Percentiles rank a stretch among this genome's conserved stretches.
Conservation (phyloP, 148 eudicot genomes). For the Rhododendron kiyosumense region DNA sequence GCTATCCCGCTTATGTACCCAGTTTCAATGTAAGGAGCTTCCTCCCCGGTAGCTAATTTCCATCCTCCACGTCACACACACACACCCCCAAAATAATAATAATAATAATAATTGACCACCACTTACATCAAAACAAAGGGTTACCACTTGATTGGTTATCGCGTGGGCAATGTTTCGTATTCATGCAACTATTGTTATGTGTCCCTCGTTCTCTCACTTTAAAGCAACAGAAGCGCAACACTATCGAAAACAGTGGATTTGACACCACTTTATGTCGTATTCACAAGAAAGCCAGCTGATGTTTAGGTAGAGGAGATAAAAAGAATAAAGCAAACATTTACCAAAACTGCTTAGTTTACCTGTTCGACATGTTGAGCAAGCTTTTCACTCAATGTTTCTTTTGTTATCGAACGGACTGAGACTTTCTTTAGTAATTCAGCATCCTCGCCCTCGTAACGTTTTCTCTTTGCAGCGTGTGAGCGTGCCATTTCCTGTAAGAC, state of each 20-base stretch:
- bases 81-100: not conserved
- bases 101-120: not conserved
- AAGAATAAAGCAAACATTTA: not conserved
- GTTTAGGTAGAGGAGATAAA: not conserved
- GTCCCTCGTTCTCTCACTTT: not conserved
- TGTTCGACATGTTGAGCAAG: conserved; percentile 96
- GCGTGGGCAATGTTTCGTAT: not conserved
- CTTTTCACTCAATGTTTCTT: conserved; percentile 59
- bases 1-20: not conserved
- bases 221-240: not conserved
- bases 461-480: conserved; percentile 58
- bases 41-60: not conserved
- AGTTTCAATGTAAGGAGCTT: not conserved
- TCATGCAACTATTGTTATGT: not conserved
- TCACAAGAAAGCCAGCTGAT: not conserved
- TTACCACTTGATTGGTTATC: not conserved
- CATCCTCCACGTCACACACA: not conserved
- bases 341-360: conserved; percentile 31
- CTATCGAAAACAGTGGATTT: not conserved
- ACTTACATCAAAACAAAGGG: not conserved
- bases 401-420: conserved; percentile 47
- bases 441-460: conserved; percentile 51
- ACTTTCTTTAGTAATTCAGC: conserved; percentile 76
- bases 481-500: conserved; percentile 63
- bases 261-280: not conserved